A percentile compares a stretch with the other conserved stretches of the same genome.
Conservation (phyloP, 805 yeast species). For the Saccharomycopsis babjevae region DNA sequence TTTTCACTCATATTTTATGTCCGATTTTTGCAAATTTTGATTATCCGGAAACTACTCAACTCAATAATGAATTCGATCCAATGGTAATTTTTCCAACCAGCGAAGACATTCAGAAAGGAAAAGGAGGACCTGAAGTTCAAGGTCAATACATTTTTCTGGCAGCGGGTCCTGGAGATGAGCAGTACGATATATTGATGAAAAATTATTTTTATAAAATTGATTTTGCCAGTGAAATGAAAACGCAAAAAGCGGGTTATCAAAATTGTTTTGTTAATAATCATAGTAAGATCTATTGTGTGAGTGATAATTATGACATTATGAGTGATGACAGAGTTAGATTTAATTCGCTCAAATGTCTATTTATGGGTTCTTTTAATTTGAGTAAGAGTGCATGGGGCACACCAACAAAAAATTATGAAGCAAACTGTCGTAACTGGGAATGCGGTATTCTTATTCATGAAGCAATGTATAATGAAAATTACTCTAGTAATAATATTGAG, state of each 20-base stretch:
- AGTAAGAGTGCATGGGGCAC: conserved; percentile 18
- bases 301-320: conserved; percentile 1
- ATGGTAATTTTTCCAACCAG: conserved; percentile 15
- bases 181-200: conserved; percentile 1
- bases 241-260: background rate
- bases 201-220: conserved; percentile 10
- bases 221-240: conserved; percentile 3
- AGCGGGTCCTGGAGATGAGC: conserved; percentile 1
- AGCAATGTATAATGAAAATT: conserved; percentile 6
- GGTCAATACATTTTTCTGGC: conserved; percentile 5
- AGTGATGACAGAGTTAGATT: background rate
- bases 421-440: conserved; percentile 15
- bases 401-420: background rate
- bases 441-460: conserved; percentile 14
- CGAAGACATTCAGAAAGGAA: conserved; percentile 3
- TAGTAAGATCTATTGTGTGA: conserved; percentile 10
- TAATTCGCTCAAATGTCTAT: conserved; percentile 10
- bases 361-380: conserved; percentile 16
- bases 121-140: conserved; percentile 8
- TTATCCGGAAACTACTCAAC: conserved; percentile 9
- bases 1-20: conserved; percentile 34
- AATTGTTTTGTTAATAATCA: conserved; percentile 11
- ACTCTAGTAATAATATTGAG: background rate
- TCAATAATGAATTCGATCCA: conserved; percentile 1
- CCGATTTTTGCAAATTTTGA: conserved; percentile 26